Conservation (phyloP, 192 early-diverging fungal species). For the Coemansia sp. region DNA sequence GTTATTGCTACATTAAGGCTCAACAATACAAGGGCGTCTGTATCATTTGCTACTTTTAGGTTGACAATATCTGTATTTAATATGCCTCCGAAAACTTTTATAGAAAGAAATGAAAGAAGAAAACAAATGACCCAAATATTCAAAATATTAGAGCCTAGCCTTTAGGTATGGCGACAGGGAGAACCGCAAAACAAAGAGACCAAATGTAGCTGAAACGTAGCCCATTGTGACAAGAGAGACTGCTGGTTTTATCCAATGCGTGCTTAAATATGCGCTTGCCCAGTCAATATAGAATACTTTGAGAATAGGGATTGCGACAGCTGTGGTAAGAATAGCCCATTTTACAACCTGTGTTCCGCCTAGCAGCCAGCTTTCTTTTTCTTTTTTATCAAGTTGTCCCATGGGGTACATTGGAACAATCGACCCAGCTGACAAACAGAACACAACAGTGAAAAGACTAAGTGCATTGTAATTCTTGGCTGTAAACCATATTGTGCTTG, state of each 20-base stretch:
- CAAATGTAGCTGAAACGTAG: conserved; percentile 36
- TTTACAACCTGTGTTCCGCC: conserved; percentile 45
- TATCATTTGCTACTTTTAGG: neutral
- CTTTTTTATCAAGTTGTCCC: conserved; percentile 39
- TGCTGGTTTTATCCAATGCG: conserved; percentile 39
- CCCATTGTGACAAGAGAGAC: conserved; percentile 26
- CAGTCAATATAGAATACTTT: conserved; percentile 53
- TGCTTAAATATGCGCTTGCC: conserved; percentile 31
- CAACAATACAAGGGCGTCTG: too few species aligned
- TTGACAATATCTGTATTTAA: neutral
- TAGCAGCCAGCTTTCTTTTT: conserved; percentile 47
- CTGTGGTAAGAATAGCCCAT: conserved; percentile 45
- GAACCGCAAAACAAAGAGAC: conserved; percentile 37
- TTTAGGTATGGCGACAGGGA: conserved; percentile 44
- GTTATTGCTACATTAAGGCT: too few species aligned
- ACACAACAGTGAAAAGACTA: conserved; percentile 34
- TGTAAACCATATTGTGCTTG: conserved; percentile 24
- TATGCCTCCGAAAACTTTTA: neutral
- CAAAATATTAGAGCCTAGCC: conserved; percentile 17
- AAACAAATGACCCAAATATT: neutral
- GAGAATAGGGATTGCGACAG: conserved; percentile 43
- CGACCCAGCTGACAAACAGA: conserved; percentile 45
- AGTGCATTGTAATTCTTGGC: conserved; percentile 35
- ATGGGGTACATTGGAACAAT: conserved; percentile 51
- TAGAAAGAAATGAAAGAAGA: conserved; percentile 4